These are phyloP conservation scores for Trametes hirsuta DNA, from an alignment of 1,284 basidiomycete species.

Conservation along the genomic window DNA sequence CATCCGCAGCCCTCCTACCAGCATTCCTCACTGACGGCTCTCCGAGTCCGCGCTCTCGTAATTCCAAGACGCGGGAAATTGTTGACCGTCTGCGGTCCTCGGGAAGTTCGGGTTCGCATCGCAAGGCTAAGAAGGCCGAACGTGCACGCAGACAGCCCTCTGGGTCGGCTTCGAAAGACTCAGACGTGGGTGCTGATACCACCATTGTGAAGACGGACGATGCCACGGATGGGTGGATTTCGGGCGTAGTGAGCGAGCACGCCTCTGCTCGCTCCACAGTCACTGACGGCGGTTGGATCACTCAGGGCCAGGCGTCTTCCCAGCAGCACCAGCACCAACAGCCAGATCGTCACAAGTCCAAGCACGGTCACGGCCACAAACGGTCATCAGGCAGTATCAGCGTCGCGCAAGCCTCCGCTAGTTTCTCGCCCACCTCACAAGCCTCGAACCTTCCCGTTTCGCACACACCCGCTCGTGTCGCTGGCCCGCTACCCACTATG, in stretches of 20 bases:
- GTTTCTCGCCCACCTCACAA: slow-evolving; percentile 16
- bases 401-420: slow-evolving; percentile 1
- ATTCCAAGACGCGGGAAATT: slow-evolving; percentile 37
- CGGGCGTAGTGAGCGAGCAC: slow-evolving; percentile 22
- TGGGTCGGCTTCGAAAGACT: slow-evolving; percentile 11
- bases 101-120: slow-evolving; percentile 25
- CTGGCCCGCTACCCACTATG: slow-evolving; percentile 9
- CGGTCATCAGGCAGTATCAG: slow-evolving; percentile 25
- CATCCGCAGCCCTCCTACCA: slow-evolving; percentile 31
- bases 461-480: slow-evolving; percentile 4
- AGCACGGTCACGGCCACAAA: slow-evolving; percentile 24
- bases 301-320: slow-evolving; percentile 9
- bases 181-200: neutral
- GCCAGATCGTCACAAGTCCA: slow-evolving; percentile 7
- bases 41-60: slow-evolving; percentile 25
- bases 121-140: slow-evolving; percentile 24
- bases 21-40: slow-evolving; percentile 32
- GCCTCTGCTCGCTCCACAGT: slow-evolving; percentile 5
- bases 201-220: neutral
- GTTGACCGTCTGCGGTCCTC: slow-evolving; percentile 36
- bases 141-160: slow-evolving; percentile 14
- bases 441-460: slow-evolving; percentile 9
- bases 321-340: slow-evolving; percentile 1
- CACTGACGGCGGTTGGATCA: slow-evolving; percentile 30
- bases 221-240: slow-evolving; percentile 21